Evolutionary conservation across 768 basidiomycete species (phyloP).

Genomic region (Boletellus sp.): DNA sequence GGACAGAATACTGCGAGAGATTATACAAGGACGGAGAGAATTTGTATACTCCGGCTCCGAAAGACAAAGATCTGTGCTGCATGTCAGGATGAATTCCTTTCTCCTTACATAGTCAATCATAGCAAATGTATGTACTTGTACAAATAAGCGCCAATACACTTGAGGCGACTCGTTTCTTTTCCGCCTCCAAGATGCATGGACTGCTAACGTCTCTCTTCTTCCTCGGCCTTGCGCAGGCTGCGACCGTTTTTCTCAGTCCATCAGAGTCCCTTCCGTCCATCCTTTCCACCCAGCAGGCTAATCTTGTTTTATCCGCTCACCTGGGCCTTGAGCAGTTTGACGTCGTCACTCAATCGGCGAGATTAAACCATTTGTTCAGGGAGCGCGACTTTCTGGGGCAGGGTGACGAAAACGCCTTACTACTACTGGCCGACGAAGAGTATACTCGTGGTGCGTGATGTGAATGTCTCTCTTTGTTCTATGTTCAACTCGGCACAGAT

Average conservation of each 20-base stretch:
- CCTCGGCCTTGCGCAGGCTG: constrained; percentile 42
- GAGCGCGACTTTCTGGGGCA: constrained; percentile 55
- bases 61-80: neutral
- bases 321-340: constrained; percentile 70
- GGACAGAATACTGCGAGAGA: constrained; percentile 42
- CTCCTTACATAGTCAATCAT: no score
- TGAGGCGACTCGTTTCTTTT: neutral
- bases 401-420: constrained; percentile 46
- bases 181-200: constrained; percentile 15
- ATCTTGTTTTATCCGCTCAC: constrained; percentile 60
- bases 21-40: constrained; percentile 35
- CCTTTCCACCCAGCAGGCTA: constrained; percentile 52
- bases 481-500: constrained; percentile 36
- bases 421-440: constrained; percentile 54
- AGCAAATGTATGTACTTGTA: neutral
- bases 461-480: neutral
- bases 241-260: constrained; percentile 61
- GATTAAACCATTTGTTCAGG: constrained; percentile 18
- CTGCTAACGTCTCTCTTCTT: constrained; percentile 27
- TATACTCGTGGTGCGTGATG: constrained; percentile 51
- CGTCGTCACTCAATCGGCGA: constrained; percentile 35
- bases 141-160: constrained; percentile 25
- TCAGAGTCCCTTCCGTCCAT: constrained; percentile 33
- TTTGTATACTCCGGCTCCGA: constrained; percentile 33
- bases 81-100: neutral